phyloP scores from a whole-genome alignment of 306 rosid genomes.

The Vicia villosa region DNA sequence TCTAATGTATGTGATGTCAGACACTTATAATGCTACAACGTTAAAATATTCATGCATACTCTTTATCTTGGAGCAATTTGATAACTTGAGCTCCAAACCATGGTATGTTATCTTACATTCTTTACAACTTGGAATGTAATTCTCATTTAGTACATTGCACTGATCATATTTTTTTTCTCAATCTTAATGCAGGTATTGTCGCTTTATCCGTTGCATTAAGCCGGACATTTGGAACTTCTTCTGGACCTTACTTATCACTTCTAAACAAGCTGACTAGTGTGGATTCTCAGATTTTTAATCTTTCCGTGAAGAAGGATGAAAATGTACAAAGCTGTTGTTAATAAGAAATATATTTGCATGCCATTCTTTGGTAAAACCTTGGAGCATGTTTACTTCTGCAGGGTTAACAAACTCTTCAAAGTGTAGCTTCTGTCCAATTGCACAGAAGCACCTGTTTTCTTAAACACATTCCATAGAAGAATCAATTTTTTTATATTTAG shows the following conservation, averaged over 20 bases:
- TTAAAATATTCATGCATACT: constrained; percentile 61
- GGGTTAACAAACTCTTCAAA: background rate
- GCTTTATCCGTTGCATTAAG: constrained; percentile 37
- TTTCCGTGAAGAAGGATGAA: background rate
- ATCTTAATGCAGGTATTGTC: constrained; percentile 49
- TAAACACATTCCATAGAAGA: background rate
- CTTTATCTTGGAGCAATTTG: constrained; percentile 59
- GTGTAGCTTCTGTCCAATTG: constrained; percentile 1
- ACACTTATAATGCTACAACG: constrained; percentile 61
- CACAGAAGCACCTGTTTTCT: background rate
- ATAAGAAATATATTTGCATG: background rate
- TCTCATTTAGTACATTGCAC: background rate
- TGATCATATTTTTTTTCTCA: background rate
- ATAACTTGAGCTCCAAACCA: constrained; percentile 45
- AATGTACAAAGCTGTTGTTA: constrained; percentile 41
- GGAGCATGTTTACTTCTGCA: background rate
- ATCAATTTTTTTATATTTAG: background rate
- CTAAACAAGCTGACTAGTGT: constrained; percentile 13
- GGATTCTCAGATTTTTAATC: constrained; percentile 1
- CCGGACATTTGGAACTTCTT: constrained; percentile 47
- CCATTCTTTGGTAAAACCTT: background rate
- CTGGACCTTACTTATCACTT: constrained; percentile 41
- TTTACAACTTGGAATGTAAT: background rate
- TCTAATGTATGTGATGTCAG: constrained; percentile 55
- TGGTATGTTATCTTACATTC: constrained; percentile 48